Conservation (phyloP, 169 alveolate species). For the Pseudocohnilembus persalinus region DNA sequence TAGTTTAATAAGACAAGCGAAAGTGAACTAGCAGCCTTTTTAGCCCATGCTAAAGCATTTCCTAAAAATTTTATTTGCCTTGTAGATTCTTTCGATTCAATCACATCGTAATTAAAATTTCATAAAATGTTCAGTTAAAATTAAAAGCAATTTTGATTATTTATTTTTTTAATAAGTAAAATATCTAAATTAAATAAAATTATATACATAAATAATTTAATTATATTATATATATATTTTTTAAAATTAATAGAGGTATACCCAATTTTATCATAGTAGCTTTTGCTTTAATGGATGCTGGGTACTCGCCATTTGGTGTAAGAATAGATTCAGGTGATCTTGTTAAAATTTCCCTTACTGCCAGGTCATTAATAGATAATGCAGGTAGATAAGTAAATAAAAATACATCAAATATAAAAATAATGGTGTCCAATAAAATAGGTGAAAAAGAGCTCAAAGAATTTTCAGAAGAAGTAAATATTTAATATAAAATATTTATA, state of each 20-base stretch:
- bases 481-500: background rate
- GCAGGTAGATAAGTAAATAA: conserved; percentile 42
- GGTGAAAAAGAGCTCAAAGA: conserved; percentile 65
- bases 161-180: too few relatives aligned
- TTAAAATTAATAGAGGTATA: conserved; percentile 83
- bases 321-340: conserved; percentile 92
- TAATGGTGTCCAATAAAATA: conserved; percentile 87
- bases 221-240: too few relatives aligned
- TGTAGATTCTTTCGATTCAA: conserved; percentile 84
- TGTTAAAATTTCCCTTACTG: conserved; percentile 67
- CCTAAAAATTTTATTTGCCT: conserved; percentile 78
- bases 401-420: conserved; percentile 48
- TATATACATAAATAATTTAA: too few relatives aligned
- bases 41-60: conserved; percentile 79
- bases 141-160: too few relatives aligned
- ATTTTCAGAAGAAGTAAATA: conserved; percentile 16
- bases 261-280: conserved; percentile 87
- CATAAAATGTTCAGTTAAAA: too few relatives aligned
- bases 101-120: conserved; percentile 32
- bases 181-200: too few relatives aligned
- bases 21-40: conserved; percentile 86
- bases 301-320: conserved; percentile 82
- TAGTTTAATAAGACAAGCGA: conserved; percentile 73
- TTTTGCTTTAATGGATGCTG: conserved; percentile 78
- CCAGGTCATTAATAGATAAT: conserved; percentile 60